Evolutionary conservation across 2,329 filamentous ascomycete species (phyloP), one percentile per base, ranked within the genome.

Genomic region (Monosporascus sp.): DNA sequence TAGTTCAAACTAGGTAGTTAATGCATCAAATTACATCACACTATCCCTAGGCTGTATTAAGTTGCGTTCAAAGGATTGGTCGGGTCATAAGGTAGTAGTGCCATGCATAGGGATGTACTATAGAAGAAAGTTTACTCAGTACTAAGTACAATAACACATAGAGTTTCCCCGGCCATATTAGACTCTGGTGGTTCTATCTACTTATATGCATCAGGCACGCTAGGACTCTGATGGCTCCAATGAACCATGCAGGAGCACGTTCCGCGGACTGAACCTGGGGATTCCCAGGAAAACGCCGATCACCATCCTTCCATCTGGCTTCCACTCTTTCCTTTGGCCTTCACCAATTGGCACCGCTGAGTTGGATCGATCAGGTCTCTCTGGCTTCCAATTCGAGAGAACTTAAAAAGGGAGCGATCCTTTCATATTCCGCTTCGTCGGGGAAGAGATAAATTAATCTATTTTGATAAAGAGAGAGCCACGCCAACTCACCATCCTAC

Each of bases 261-360:
- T 46, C 42, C 42, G 14, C 22, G 14, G 42, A 46, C 42, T 46
- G 42, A 46, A 25, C 42, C 57, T 53, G 53, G 57, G 58, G 58
- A 62, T 63, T 60, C 49, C 47, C 50, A 54, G 52, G 51, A 58
- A 51, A 57, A 53, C 54, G 60, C 55, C 59, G 60, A 65, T 65
- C 63, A 45, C 52, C 54, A 59, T 49, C 52, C 54, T 56, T 48
- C 53, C 34, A 52, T 55, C 53, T 57, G 49, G 53, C 34, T 56
- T 46, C 42, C 18, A 20, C 9, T 41, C 18, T 41, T 41, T 41
- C 38, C 18, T 41, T 41, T 41, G 7, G 17, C 17, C 18, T 41
- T 41, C 6, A 18, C 17, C 38, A n/a, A 18, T 41, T 41, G 39
- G 39, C 39, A 42, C 18, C 9, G 18, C 22, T 17, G 37, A 42